Percentiles rank a stretch among this genome's conserved stretches.
phyloP scores from a whole-genome alignment of 2,329 filamentous ascomycete genomes.

The Arthrobotrys musiformis region DNA sequence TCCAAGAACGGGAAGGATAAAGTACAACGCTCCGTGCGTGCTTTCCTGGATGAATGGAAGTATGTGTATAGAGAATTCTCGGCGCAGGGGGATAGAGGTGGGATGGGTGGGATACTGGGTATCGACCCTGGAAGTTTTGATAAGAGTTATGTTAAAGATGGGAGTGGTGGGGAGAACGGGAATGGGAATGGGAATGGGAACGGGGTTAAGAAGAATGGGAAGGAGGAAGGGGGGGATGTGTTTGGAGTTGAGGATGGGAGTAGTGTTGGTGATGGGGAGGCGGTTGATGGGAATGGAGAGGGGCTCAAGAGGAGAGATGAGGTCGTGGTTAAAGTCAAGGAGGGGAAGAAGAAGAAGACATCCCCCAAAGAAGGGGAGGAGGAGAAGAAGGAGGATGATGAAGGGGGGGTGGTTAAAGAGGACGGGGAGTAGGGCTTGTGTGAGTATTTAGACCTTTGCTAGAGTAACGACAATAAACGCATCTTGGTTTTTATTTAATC shows the following conservation, averaged over 20 bases:
- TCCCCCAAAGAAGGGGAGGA: slow-evolving; percentile 2
- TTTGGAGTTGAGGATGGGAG: slow-evolving; percentile 33
- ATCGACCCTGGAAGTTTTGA: slow-evolving; percentile 76
- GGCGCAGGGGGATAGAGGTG: slow-evolving; percentile 88
- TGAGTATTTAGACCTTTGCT: too few relatives aligned
- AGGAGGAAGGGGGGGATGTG: slow-evolving; percentile 12
- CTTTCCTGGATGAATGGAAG: slow-evolving; percentile 92
- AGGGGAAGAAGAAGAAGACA: slow-evolving; percentile 23
- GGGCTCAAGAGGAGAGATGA: slow-evolving; percentile 31
- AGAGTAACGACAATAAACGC: too few relatives aligned
- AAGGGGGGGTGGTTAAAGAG: not conserved
- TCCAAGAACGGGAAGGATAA: slow-evolving; percentile 99
- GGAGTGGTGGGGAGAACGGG: slow-evolving; percentile 21
- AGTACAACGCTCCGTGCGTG: slow-evolving; percentile 90
- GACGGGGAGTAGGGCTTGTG: not conserved
- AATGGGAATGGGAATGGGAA: slow-evolving; percentile 5
- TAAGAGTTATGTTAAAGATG: slow-evolving; percentile 69
- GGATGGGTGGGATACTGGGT: slow-evolving; percentile 75
- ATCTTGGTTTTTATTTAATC: too few relatives aligned
- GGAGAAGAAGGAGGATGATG: slow-evolving; percentile 39
- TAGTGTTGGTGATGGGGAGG: slow-evolving; percentile 25
- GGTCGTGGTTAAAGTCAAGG: slow-evolving; percentile 43
- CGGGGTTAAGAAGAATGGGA: slow-evolving; percentile 4
- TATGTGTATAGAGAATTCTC: slow-evolving; percentile 97
- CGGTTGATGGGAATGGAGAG: slow-evolving; percentile 41